Evolutionary conservation across 2,329 filamentous ascomycete genomes (phyloP), one percentile per base, ranked within the genome.

Genomic region (Fusarium redolens): DNA sequence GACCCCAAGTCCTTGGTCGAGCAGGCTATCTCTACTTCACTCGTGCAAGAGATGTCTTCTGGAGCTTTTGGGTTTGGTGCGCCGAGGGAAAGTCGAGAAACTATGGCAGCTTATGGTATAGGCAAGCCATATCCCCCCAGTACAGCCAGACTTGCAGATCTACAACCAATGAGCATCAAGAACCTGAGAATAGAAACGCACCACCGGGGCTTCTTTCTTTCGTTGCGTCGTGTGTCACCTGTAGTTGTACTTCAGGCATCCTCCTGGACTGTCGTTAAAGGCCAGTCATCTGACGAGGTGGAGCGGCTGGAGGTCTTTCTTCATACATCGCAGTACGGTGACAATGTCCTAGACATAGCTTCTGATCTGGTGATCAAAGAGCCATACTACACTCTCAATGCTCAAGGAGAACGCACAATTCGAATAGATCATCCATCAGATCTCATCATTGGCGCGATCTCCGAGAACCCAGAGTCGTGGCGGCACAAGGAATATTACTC

Each of bases 351-450:
- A 10, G 81, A 83, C 80, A 51, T 77, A 62, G 44, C 74, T 71
- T 69, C 78, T 2, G 71, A 79, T 1, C 76, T 87, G 10, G 38
- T 85, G 8, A 73, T 88, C 18, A 88, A 87, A 60, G 86, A 88
- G 68, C 86, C 86, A 0, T 88, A 84, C 61, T 83, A 86, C 65
- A 86, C 85, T 17, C 50, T 83, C 1, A 84, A 80, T 57, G 77
- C 75, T 17, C 77, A 84, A 43, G 84, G 83, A 7, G 78, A 83
- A 15, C 80, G 81, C 50, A 81, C 79, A 0, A 70, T 88, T 38
- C 82, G 85, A 1, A 44, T 82, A 15, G 79, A 81, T 10, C 80
- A 82, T 31, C 80, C 78, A 1, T 80, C 80, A 4, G 80, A 82
- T 38, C 60, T 82, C 2, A 48, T 80, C 1, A 22, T 79, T 4